Base-by-base conservation (phyloP, 1,284 basidiomycete genomes). In the Coniferiporia sulphurascens region DNA sequence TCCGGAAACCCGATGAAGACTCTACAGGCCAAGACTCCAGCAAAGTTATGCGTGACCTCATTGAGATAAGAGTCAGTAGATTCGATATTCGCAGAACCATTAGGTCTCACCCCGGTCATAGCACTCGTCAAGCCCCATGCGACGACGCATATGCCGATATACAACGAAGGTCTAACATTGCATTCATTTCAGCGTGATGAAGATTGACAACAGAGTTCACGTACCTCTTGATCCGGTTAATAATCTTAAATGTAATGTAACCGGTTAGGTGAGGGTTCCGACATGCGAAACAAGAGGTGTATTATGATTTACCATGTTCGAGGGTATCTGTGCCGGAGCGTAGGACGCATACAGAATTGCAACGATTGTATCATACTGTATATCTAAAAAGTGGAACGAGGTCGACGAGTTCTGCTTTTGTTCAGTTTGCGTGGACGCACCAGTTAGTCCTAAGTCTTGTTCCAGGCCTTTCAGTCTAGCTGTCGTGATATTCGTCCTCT, bases 381-480 rank as follows among this genome's bases (percentile, higher is more conserved):
- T 72, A 63, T 82, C 85, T 86, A 32, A 5, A 27, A 27, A 3
- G 27, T 5, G 27, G 27, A 27, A 27, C 27, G 27, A 27, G 27
- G 27, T 27, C 27, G 5, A 27, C 27, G 5, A 27, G 5, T 5
- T 27, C 5, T 27, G 27, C 27, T 3, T 27, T 27, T 27, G 27
- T 27, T 27, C 27, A 27, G 9, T 41, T 41, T 41, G 38, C 7
- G 2, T 41, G 38, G 9, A 43, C 63, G 50, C 54, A 78, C 85
- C 80, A 41, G 74, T 72, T 8, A 87, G 68, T 32, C 74, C 67
- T 0, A 87, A 69, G 65, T 88, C 86, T 44, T 78, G 65, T 62
- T 85, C 76, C 65, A 87, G 71, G 21, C 85, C 86, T 64, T 86
- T 78, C 59, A 87, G 64, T 36, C 84, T 71, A 10, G 85, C 85